phyloP scores from a whole-genome alignment of 2,329 filamentous ascomycete genomes.

The Claviceps spartinae region DNA sequence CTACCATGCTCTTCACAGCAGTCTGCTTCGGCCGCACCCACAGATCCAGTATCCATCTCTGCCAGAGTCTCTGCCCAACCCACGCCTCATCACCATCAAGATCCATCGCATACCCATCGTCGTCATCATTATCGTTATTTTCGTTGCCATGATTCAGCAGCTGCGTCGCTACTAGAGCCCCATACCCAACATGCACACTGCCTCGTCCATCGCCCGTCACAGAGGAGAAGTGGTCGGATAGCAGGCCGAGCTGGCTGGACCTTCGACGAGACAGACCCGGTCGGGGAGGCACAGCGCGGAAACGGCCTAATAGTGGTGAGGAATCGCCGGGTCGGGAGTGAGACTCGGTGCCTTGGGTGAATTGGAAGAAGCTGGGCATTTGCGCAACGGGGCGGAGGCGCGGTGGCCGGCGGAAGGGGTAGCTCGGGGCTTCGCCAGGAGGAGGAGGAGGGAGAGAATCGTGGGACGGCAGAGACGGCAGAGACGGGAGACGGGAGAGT shows the following conservation, averaged over 20 bases:
- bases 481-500: background rate
- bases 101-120: constrained; percentile 10
- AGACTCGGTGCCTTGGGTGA: constrained; percentile 51
- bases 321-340: constrained; percentile 38
- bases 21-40: constrained; percentile 48
- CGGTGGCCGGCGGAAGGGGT: background rate
- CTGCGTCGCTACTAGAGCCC: constrained; percentile 33
- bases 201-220: constrained; percentile 24
- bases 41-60: constrained; percentile 32
- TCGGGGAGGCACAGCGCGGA: constrained; percentile 45
- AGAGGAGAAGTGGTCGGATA: constrained; percentile 19
- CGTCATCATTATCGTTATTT: constrained; percentile 15
- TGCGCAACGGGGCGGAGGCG: constrained; percentile 1
- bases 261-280: constrained; percentile 16
- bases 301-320: constrained; percentile 49
- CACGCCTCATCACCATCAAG: constrained; percentile 20
- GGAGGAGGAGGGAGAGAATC: background rate
- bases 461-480: background rate
- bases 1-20: constrained; percentile 43
- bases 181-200: constrained; percentile 45
- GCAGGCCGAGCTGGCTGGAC: constrained; percentile 25
- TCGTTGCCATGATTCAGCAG: constrained; percentile 23
- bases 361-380: constrained; percentile 55
- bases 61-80: constrained; percentile 20
- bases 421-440: background rate